Percentiles rank a stretch among this genome's conserved stretches.
Conservation (phyloP, 768 basidiomycete species). For the Pisolithus marmoratus region DNA sequence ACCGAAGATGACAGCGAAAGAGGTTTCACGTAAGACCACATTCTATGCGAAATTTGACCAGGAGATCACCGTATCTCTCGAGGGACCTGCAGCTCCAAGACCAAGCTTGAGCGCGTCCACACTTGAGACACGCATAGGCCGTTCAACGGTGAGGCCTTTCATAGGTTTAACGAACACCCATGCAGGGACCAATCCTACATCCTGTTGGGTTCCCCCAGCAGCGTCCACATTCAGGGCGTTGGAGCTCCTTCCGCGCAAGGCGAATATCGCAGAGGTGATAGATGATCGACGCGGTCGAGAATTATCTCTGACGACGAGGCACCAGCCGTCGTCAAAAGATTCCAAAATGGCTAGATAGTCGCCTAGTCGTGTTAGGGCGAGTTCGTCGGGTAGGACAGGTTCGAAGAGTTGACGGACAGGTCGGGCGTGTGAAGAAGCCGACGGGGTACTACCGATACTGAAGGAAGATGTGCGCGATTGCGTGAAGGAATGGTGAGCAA, state of each 20-base stretch:
- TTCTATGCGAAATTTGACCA: conserved; percentile 59
- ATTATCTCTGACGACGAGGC: conserved; percentile 56
- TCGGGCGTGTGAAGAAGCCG: conserved; percentile 35
- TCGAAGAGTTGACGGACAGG: conserved; percentile 61
- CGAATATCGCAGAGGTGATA: conserved; percentile 20
- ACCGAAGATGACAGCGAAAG: background rate
- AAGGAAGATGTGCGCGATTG: conserved; percentile 8
- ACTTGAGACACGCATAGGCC: conserved; percentile 59
- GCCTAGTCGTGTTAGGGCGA: conserved; percentile 46
- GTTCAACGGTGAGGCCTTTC: conserved; percentile 51
- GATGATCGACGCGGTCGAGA: conserved; percentile 37
- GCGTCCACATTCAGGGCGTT: conserved; percentile 42
- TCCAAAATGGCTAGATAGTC: conserved; percentile 60
- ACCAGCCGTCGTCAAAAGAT: conserved; percentile 79
- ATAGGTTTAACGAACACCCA: conserved; percentile 71
- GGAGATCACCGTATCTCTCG: conserved; percentile 51
- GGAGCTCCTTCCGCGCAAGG: conserved; percentile 5
- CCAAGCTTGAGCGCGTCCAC: conserved; percentile 45
- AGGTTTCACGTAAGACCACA: background rate
- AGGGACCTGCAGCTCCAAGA: conserved; percentile 16
- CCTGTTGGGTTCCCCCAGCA: conserved; percentile 34
- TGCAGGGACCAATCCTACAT: conserved; percentile 62
- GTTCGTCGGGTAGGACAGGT: conserved; percentile 71
- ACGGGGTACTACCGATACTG: background rate
- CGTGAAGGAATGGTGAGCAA: conserved; percentile 1